These are phyloP conservation scores for Azolla pinnata DNA, from an alignment of 75 land plant genomes.

Conservation along the genomic window DNA sequence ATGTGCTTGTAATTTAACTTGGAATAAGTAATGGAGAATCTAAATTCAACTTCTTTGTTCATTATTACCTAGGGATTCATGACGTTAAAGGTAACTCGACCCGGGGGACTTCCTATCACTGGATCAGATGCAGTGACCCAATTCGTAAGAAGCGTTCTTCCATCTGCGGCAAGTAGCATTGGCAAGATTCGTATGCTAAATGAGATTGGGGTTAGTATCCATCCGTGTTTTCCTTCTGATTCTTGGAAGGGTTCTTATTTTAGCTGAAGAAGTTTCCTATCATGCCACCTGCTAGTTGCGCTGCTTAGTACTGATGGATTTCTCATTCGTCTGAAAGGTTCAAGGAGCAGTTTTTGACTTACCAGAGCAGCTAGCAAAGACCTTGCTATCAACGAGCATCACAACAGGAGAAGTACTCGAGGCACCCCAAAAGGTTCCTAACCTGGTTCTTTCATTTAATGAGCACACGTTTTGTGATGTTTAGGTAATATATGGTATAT, in stretches of 20 bases:
- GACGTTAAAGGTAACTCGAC: not conserved
- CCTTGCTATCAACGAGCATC: not conserved
- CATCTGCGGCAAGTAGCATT: not conserved
- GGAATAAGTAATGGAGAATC: too few relatives aligned
- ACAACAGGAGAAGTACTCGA: not conserved
- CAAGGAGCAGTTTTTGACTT: constrained; percentile 15
- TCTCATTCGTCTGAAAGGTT: not conserved
- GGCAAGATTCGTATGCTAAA: constrained; percentile 3
- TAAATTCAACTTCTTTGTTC: too few relatives aligned
- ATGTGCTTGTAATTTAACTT: too few relatives aligned
- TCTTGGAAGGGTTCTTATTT: not conserved
- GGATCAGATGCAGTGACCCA: not conserved
- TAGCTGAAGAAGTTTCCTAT: not conserved
- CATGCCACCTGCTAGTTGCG: not conserved
- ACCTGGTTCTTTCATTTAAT: not conserved
- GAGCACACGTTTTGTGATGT: not conserved
- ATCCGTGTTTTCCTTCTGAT: not conserved
- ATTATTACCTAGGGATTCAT: not conserved
- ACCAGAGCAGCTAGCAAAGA: constrained; percentile 3
- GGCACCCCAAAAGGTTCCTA: not conserved
- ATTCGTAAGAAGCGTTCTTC: not conserved
- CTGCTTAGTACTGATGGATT: not conserved
- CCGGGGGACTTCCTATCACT: not conserved
- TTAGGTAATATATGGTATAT: not conserved
- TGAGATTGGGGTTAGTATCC: not conserved